Base-by-base conservation (phyloP, 768 basidiomycete genomes). In the Hortiboletus campestris region DNA sequence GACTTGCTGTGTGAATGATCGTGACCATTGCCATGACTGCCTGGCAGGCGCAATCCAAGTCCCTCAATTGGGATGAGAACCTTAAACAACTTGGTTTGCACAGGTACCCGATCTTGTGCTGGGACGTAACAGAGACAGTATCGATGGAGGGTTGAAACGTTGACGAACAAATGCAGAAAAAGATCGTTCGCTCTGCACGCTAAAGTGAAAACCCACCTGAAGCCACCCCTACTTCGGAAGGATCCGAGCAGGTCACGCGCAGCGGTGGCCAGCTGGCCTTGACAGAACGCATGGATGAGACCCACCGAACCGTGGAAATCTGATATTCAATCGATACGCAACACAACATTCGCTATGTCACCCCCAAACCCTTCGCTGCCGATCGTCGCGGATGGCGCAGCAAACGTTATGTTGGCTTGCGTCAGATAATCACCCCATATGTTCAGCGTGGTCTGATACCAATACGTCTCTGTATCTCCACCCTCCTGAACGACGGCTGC, bases 371-470 rank as follows among this genome's bases (percentile, higher is more conserved):
- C 70, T 32, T 61, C 53, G 16, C 65, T 69, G 1, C 78, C 76
- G 17, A 78, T 71, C 2, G 64, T 60, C 35, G 58, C 60, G 3
- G 75, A 64, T 1, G 76, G 77, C 12, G 77, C 77, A 1, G 76
- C 76, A 50, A 78, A 78, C 4, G 75, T 76, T 74, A 78, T 77
- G 53, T 78, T 77, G 32, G 69, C 74, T 25, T 60, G 58, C 34
- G 61, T 64, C 62, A 76, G 71, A 32, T 72, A 72, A 42, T 71
- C 72, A 13, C 75, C 75, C 75, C 76, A 76, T 14, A 76, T 74
- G 54, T 73, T 67, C 53, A 78, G 48, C 44, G 64, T 63, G n/a
- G 74, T 74, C 45, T 58, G 64, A 63, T 76, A 78, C 63, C 66
- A 74, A 22, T 60, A 63, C 16, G 56, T 63, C 46, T 67, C 49